A percentile compares a stretch with the other conserved stretches of the same genome.
Evolutionary conservation across 2,329 filamentous ascomycete genomes (phyloP).

Genomic region (Beauveria australis): DNA sequence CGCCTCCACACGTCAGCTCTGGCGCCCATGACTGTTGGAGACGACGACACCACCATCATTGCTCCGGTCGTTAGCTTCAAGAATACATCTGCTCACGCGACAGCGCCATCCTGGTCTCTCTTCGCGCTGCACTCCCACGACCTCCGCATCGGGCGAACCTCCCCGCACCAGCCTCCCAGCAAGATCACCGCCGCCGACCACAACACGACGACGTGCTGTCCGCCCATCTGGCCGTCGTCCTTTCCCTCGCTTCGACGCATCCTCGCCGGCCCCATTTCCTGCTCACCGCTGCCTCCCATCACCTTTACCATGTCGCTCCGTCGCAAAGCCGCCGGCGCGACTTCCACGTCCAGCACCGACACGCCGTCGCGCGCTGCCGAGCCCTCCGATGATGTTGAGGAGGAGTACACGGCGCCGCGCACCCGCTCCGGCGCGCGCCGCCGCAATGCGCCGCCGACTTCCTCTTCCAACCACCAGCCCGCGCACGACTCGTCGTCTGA

Average conservation of each 20-base stretch:
- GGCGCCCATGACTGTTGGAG: neutral
- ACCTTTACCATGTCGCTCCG: conserved; percentile 8
- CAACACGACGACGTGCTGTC: neutral
- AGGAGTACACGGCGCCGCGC: conserved; percentile 63
- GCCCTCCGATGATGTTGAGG: conserved; percentile 29
- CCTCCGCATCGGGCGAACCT: neutral
- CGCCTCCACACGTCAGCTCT: neutral
- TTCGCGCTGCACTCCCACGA: conserved; percentile 1
- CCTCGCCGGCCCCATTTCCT: neutral
- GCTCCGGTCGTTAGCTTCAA: neutral
- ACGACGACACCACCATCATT: neutral
- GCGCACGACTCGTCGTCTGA: conserved; percentile 41
- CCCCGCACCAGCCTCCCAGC: neutral
- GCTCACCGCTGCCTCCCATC: conserved; percentile 1
- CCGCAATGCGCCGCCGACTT: conserved; percentile 51
- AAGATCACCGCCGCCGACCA: neutral
- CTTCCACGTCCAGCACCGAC: neutral
- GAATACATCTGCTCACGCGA: conserved; percentile 5
- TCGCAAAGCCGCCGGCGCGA: neutral
- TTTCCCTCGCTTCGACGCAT: conserved; percentile 2
- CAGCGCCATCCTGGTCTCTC: conserved; percentile 2
- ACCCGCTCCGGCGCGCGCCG: conserved; percentile 64
- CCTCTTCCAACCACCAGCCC: conserved; percentile 37
- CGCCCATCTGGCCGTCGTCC: neutral
- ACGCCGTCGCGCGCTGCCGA: conserved; percentile 2